These are phyloP conservation scores for Carex littledalei DNA, from an alignment of 176 grass and related monocot species.

Conservation along the genomic window DNA sequence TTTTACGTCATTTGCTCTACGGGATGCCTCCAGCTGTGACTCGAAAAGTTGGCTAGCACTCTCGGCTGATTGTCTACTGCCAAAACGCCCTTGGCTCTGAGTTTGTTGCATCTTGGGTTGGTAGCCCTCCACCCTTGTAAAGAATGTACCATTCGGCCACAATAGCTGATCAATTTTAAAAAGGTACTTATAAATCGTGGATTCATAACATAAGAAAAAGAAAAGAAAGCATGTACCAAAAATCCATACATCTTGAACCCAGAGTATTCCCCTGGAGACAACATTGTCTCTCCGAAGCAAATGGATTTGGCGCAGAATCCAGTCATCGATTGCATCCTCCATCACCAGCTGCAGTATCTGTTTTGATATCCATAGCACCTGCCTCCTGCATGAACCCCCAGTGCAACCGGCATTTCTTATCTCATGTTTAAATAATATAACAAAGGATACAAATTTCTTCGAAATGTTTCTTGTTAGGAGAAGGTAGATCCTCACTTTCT, in stretches of 20 bases:
- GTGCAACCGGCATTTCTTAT: neutral
- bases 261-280: slow-evolving; percentile 64
- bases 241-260: slow-evolving; percentile 89
- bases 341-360: slow-evolving; percentile 93
- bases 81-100: slow-evolving; percentile 22
- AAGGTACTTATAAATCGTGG: slow-evolving; percentile 21
- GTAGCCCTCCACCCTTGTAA: slow-evolving; percentile 66
- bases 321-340: slow-evolving; percentile 99
- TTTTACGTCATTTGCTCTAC: slow-evolving; percentile 93
- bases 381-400: slow-evolving; percentile 46
- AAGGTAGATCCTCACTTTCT: neutral
- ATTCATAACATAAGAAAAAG: neutral
- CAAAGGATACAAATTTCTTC: neutral
- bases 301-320: slow-evolving; percentile 91
- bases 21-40: slow-evolving; percentile 70
- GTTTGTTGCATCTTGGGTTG: slow-evolving; percentile 35
- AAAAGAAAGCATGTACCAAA: slow-evolving; percentile 5
- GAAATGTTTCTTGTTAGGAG: neutral
- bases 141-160: slow-evolving; percentile 89
- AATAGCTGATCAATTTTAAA: slow-evolving; percentile 42
- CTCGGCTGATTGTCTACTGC: slow-evolving; percentile 24
- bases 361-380: slow-evolving; percentile 97
- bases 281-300: slow-evolving; percentile 73
- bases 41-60: slow-evolving; percentile 32
- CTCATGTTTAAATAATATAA: neutral